phyloP scores from a whole-genome alignment of 495 filamentous ascomycete species.

The Cercophora newfieldiana region DNA sequence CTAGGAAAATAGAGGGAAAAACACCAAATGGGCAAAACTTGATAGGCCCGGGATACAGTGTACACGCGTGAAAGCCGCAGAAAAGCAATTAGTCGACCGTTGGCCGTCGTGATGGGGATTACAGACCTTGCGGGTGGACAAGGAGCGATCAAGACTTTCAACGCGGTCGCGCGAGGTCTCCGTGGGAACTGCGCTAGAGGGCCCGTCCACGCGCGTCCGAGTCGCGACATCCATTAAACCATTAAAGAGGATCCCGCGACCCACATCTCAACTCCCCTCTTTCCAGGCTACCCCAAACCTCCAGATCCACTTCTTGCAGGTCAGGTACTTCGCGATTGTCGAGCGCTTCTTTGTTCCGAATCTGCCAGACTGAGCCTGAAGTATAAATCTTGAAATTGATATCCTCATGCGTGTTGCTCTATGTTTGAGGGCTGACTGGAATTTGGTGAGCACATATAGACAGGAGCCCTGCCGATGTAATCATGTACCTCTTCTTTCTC shows the following conservation, averaged over 20 bases:
- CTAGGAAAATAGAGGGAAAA: background rate
- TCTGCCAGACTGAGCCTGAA: background rate
- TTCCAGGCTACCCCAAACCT: background rate
- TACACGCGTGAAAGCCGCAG: background rate
- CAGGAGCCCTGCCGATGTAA: too few species aligned
- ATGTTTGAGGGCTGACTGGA: too few species aligned
- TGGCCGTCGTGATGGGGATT: background rate
- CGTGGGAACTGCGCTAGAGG: constrained; percentile 1
- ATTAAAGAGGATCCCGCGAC: background rate
- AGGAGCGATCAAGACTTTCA: constrained; percentile 28
- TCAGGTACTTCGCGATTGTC: background rate
- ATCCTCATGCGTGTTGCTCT: too few species aligned
- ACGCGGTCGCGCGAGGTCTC: constrained; percentile 30
- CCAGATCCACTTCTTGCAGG: too few species aligned
- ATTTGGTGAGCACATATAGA: too few species aligned
- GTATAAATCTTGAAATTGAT: too few species aligned
- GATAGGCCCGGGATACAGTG: background rate
- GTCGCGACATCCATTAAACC: constrained; percentile 21
- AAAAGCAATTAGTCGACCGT: background rate
- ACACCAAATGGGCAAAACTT: background rate
- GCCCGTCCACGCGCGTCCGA: constrained; percentile 24
- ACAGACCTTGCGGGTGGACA: background rate
- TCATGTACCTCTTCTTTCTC: too few species aligned
- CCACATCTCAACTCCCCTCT: constrained; percentile 7
- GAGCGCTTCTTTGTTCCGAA: background rate